Evolutionary conservation across 2,329 filamentous ascomycete genomes (phyloP), one percentile per base, ranked within the genome.

Genomic region (Trichoderma koningii): DNA sequence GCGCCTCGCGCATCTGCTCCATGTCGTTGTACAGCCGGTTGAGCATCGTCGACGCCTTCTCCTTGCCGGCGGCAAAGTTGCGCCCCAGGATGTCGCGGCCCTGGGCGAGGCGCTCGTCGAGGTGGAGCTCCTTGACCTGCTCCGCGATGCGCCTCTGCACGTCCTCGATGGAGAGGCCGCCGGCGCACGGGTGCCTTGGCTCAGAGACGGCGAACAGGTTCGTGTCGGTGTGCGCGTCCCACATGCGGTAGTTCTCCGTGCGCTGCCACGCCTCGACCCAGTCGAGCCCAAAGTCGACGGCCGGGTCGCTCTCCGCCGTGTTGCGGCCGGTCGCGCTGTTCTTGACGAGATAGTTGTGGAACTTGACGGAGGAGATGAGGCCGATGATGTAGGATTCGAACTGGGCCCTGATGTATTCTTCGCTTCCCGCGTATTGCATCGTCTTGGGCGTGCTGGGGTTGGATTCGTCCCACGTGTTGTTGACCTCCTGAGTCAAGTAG

Each of bases 361-460:
- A 98, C 75, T 97, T 97, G 70, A 93, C 90, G 0, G 91, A 88
- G 0, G 93, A 91, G 50, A 98, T 86, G 68, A 99, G 84, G 0
- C 93, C 92, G 26, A 98, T 84, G 6, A 99, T 85, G 74, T 99
- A 99, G 73, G 97, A 93, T 77, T 99, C 95, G 68, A 99, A 99
- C 73, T 98, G 94, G 47, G 97, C 86, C 34, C 95, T 87, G 71
- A 99, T 99, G 73, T 97, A 97, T 75, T 98, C 95, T 78, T 99
- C 95, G 68, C 93, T 97, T 34, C 95, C 95, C 44, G 92, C 88
- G 73, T 97, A 99, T 34, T 93, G 93, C 82, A 97, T 89, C 2
- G 92, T 96, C 72, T 93, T 97, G n/a, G 95, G 95, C 55, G 91
- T 85, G 68, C 87, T 87, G 0, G 95, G 95, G 72, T 98, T 94